Base-by-base conservation (phyloP, 371 early-diverging fungal species). In the Parasitella parasitica region DNA sequence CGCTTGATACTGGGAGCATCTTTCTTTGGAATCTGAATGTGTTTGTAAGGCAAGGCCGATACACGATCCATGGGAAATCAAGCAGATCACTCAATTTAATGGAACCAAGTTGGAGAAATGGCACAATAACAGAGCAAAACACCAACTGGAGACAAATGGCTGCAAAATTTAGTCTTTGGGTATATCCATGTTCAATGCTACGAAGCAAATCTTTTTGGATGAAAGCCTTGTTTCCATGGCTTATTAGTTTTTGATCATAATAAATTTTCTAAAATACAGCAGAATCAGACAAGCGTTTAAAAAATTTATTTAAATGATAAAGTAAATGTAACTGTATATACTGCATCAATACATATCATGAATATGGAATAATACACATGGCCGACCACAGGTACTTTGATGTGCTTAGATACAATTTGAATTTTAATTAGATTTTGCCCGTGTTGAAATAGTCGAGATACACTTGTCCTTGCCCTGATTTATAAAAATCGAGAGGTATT, bases 91-190 rank as follows among this genome's bases (percentile, higher is more conserved):
- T 9, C 34, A n/a, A 4, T 36, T n/a, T 16, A 35, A 46, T 22
- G 13, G 22, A 6, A 43, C 22, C 11, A 15, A 1, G 27, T 34
- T 36, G 24, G 59, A 49, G 16, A 37, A 59, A 26, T 59, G 34
- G 59, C 24, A 22, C 24, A 43, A 43, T 38, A 57, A 22, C 30
- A 46, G 46, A 34, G 46, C 57, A 18, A 32, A 32, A 1, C 49
- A 59, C 27, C 50, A 59, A 35, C 59, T 3, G 24, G 26, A n/a
- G 35, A 49, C 12, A 27, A 50, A 46, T 59, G 59, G 59, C 16
- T 11, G 36, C 35, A 59, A 15, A 50, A 59, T 27, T 26, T 59
- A 11, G 18, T 26, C 11, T 59, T 59, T 49, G 59, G 59, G 13
- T 49, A 59, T n/a, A 59, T 59, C 7, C 16, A 49, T 16, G 27